Evolutionary conservation across 257 asterid species (phyloP).

Genomic region (Plectranthus barbatus): DNA sequence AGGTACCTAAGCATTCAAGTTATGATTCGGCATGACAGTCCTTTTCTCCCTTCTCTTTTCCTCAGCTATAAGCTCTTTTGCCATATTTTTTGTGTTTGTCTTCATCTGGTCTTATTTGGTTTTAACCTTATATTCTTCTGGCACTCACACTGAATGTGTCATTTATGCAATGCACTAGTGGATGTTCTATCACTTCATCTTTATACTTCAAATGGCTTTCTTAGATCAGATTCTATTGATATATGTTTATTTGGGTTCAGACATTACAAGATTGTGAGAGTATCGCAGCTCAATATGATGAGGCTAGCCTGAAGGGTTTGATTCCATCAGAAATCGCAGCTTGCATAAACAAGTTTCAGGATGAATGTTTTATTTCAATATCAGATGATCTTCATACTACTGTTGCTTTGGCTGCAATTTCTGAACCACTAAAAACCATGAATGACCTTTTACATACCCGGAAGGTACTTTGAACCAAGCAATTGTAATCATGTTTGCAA

Average conservation of each 20-base stretch:
- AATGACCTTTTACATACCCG: constrained; percentile 88
- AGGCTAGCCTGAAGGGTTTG: constrained; percentile 36
- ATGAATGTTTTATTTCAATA: constrained; percentile 63
- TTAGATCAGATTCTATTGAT: constrained; percentile 9
- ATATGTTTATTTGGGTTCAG: constrained; percentile 38
- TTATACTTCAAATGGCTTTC: background rate
- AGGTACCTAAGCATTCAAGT: constrained; percentile 37
- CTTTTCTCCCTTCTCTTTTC: constrained; percentile 1
- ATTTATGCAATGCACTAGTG: background rate
- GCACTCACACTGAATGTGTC: background rate
- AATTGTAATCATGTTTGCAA: background rate
- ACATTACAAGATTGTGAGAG: constrained; percentile 61
- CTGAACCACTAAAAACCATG: constrained; percentile 79
- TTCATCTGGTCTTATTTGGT: constrained; percentile 4
- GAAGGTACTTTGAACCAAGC: constrained; percentile 43
- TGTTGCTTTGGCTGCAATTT: constrained; percentile 82
- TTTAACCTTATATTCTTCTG: background rate
- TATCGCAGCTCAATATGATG: constrained; percentile 33
- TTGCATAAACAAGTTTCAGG: constrained; percentile 56
- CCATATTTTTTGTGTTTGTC: background rate
- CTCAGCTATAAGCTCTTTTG: constrained; percentile 2
- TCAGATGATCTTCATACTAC: constrained; percentile 90
- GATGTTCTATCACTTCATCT: background rate
- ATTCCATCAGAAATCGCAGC: constrained; percentile 48
- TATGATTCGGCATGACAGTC: background rate